phyloP scores from a whole-genome alignment of 352 stramenopile genomes.

The Pythium insidiosum region DNA sequence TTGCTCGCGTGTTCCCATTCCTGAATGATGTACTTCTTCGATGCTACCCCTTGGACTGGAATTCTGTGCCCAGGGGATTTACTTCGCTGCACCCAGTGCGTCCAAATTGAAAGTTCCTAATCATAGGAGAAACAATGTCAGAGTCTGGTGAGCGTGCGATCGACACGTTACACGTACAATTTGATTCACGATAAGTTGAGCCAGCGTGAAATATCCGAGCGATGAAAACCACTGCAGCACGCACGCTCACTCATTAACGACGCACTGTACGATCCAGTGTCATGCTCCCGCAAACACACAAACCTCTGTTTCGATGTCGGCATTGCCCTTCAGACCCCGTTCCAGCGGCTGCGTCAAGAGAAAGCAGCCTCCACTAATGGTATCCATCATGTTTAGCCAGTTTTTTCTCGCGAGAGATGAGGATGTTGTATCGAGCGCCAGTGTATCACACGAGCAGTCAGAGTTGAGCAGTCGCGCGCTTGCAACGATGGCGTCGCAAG shows the following conservation, averaged over 20 bases:
- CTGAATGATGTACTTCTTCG: constrained; percentile 25
- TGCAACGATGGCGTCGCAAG: constrained; percentile 9
- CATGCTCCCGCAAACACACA: constrained; percentile 3
- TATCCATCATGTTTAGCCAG: constrained; percentile 41
- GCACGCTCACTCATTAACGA: too few relatives aligned
- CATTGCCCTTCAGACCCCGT: constrained; percentile 16
- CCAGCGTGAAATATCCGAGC: constrained; percentile 55
- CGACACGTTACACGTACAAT: constrained; percentile 35
- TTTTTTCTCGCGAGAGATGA: not conserved
- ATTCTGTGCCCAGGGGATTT: too few relatives aligned
- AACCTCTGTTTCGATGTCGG: constrained; percentile 6
- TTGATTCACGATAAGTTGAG: constrained; percentile 63
- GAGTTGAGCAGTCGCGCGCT: constrained; percentile 37
- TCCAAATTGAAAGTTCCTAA: too few relatives aligned
- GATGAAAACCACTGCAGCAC: constrained; percentile 43
- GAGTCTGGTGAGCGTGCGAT: constrained; percentile 30
- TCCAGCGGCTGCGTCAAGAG: constrained; percentile 28
- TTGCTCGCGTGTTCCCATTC: constrained; percentile 27
- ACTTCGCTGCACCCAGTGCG: too few relatives aligned
- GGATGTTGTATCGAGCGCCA: constrained; percentile 13
- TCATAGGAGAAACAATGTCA: constrained; percentile 60
- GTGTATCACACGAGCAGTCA: constrained; percentile 59
- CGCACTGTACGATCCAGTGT: too few relatives aligned
- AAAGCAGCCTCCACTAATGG: constrained; percentile 49
- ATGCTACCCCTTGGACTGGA: too few relatives aligned